Conservation (phyloP, 306 rosid genomes). For the cucumber (Cucumis sativus) region DNA sequence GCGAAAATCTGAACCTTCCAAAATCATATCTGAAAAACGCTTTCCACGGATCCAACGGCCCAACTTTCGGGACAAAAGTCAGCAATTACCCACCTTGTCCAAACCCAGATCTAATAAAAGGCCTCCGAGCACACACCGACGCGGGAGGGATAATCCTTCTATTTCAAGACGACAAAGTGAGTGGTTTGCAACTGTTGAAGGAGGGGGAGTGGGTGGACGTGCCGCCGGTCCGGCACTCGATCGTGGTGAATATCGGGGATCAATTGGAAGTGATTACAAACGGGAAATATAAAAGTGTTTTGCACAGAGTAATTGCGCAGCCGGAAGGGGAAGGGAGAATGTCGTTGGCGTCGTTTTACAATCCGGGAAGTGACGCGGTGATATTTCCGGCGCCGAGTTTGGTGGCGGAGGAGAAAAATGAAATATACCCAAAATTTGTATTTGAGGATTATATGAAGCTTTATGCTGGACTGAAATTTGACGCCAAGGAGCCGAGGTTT, state of each 20-base stretch:
- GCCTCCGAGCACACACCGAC: constrained; percentile 88
- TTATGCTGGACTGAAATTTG: constrained; percentile 51
- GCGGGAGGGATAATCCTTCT: constrained; percentile 87
- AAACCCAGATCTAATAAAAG: constrained; percentile 69
- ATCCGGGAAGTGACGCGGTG: constrained; percentile 75
- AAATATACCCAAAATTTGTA: constrained; percentile 75
- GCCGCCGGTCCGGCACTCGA: constrained; percentile 84
- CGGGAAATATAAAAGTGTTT: constrained; percentile 79
- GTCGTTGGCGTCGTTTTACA: constrained; percentile 89
- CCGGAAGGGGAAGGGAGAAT: constrained; percentile 59
- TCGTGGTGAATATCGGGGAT: constrained; percentile 79
- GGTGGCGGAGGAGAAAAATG: constrained; percentile 42
- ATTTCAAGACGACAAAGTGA: constrained; percentile 82
- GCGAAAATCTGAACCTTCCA: constrained; percentile 81
- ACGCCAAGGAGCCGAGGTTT: constrained; percentile 86
- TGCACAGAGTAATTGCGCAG: constrained; percentile 79
- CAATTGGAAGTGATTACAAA: constrained; percentile 80
- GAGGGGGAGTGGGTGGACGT: constrained; percentile 77
- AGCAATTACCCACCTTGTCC: constrained; percentile 91
- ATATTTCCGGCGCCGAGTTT: constrained; percentile 66
- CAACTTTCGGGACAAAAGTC: constrained; percentile 82
- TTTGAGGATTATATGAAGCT: constrained; percentile 90
- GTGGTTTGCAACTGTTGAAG: constrained; percentile 79
- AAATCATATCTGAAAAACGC: constrained; percentile 71
- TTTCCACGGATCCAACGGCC: constrained; percentile 68